phyloP scores from a whole-genome alignment of 768 basidiomycete genomes.

The Rhodotorula kratochvilovae region DNA sequence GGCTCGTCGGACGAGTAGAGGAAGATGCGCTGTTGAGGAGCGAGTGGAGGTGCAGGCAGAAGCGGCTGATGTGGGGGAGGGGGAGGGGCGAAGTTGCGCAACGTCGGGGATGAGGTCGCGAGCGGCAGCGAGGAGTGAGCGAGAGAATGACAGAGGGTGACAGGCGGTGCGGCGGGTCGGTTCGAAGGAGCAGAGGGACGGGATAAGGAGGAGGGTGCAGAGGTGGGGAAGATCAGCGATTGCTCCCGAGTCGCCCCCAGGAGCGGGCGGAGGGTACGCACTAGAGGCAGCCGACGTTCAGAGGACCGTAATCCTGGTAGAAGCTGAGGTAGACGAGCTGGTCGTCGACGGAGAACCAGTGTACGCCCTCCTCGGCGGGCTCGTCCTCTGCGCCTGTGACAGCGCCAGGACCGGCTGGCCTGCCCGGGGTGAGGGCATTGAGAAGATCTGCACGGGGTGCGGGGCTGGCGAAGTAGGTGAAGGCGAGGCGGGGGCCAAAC shows the following conservation, averaged over 20 bases:
- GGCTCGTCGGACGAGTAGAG: slow-evolving; percentile 85
- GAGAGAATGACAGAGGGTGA: too few species aligned
- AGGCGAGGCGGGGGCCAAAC: slow-evolving; percentile 38
- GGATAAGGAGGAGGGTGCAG: neutral
- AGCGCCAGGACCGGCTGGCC: neutral
- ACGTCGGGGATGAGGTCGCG: too few species aligned
- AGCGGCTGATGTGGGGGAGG: slow-evolving; percentile 47
- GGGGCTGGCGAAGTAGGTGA: slow-evolving; percentile 29
- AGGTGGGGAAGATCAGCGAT: neutral
- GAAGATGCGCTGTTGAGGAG: slow-evolving; percentile 74
- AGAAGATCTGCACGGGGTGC: slow-evolving; percentile 22
- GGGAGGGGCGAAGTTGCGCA: too few species aligned
- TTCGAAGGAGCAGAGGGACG: neutral
- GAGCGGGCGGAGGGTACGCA: neutral
- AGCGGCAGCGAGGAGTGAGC: too few species aligned
- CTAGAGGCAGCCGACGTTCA: slow-evolving; percentile 44
- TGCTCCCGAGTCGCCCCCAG: neutral
- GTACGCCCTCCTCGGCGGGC: slow-evolving; percentile 52
- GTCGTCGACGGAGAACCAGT: slow-evolving; percentile 90
- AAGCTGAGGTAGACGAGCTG: slow-evolving; percentile 86
- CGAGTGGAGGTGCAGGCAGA: slow-evolving; percentile 82
- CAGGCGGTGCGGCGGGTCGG: neutral
- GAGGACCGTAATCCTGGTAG: slow-evolving; percentile 88
- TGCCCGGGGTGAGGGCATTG: slow-evolving; percentile 5
- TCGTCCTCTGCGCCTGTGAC: neutral